These are phyloP conservation scores for Crithidia expoeki DNA, from an alignment of 208 protist species.

Conservation along the genomic window DNA sequence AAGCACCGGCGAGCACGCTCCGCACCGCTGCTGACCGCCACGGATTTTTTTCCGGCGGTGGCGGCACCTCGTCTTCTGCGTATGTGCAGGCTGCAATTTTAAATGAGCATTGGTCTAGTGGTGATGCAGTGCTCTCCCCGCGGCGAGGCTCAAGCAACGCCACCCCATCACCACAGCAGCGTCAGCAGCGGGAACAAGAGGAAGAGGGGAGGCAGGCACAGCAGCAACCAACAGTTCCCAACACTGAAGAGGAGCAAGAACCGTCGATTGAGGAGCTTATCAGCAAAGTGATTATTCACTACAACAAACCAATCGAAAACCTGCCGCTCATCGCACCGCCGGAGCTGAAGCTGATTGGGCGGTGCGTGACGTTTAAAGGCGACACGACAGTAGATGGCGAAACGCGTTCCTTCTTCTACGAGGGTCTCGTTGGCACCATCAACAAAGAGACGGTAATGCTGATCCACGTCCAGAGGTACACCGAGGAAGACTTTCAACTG, in stretches of 20 bases:
- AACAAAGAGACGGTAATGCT: constrained; percentile 81
- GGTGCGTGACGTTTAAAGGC: constrained; percentile 70
- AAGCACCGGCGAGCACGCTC: not conserved
- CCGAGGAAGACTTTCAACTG: constrained; percentile 62
- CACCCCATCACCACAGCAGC: not conserved
- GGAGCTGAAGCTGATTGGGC: constrained; percentile 85
- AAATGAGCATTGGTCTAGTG: not conserved
- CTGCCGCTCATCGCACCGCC: constrained; percentile 55
- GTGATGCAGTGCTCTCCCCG: not conserved
- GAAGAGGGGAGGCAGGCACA: not conserved
- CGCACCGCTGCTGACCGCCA: not conserved
- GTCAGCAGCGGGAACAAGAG: not conserved
- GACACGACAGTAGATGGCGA: constrained; percentile 64
- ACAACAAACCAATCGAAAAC: constrained; percentile 57
- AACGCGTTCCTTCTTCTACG: constrained; percentile 53
- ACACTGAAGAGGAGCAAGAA: constrained; percentile 23
- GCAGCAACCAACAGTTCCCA: not conserved
- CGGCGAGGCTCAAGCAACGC: no score
- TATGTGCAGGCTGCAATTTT: not conserved
- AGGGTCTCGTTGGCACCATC: constrained; percentile 76
- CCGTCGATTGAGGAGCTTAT: constrained; percentile 45
- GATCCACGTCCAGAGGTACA: constrained; percentile 73
- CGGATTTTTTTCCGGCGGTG: not conserved
- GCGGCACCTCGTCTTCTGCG: not conserved
- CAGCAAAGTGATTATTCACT: constrained; percentile 46